phyloP scores from a whole-genome alignment of 306 rosid genomes.

The Luffa aegyptiaca region DNA sequence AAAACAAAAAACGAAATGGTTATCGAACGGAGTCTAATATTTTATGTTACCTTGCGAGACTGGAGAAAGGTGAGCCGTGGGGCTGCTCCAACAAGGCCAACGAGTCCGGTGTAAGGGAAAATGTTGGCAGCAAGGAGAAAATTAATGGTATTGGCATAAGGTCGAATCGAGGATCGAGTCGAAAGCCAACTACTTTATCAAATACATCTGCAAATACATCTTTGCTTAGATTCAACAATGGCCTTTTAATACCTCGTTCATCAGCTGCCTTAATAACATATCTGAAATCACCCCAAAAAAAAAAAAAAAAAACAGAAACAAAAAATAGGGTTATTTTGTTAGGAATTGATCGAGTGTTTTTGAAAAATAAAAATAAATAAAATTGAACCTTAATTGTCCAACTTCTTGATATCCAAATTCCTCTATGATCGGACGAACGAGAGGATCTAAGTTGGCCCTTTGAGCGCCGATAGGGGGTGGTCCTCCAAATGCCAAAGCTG shows the following conservation, averaged over 20 bases:
- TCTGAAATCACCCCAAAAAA: not conserved
- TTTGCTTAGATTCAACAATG: conserved; percentile 16
- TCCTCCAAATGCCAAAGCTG: conserved; percentile 12
- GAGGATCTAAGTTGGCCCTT: conserved; percentile 18
- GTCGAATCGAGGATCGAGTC: conserved; percentile 15
- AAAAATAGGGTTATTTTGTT: not conserved
- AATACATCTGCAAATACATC: conserved; percentile 9
- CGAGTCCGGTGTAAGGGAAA: conserved; percentile 21
- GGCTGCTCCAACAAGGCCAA: conserved; percentile 22
- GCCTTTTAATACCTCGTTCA: conserved; percentile 23
- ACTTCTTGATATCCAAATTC: conserved; percentile 30
- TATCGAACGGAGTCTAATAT: no score
- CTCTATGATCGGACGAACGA: not conserved
- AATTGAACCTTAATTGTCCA: conserved; percentile 17
- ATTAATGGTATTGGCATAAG: conserved; percentile 12
- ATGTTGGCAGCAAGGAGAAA: conserved; percentile 18
- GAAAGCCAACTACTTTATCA: conserved; percentile 6
- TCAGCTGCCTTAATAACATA: not conserved
- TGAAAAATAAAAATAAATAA: not conserved
- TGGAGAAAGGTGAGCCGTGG: not conserved
- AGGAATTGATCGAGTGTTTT: no score
- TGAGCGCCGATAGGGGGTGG: conserved; percentile 20
- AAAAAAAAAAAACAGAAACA: not conserved
- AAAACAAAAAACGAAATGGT: no score
- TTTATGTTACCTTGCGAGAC: not conserved